phyloP scores from a whole-genome alignment of 345 rosid genomes.

The Euphorbia pulcherrima region DNA sequence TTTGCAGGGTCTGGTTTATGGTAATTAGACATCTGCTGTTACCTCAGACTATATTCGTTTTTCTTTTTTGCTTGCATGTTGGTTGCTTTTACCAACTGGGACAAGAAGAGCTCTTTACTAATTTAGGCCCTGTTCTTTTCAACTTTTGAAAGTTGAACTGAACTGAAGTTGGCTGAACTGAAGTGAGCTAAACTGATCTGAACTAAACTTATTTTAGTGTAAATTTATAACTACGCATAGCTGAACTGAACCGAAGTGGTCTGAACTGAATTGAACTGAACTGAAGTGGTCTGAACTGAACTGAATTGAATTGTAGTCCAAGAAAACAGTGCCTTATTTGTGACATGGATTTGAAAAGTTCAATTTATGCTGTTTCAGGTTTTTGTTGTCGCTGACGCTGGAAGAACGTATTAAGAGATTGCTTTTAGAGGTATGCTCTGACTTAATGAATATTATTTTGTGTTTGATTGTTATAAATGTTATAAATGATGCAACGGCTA shows the following conservation, averaged over 20 bases:
- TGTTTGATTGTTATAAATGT: too few species aligned
- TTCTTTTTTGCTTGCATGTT: background rate
- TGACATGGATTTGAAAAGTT: background rate
- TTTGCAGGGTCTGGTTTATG: background rate
- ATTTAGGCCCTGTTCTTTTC: too few species aligned
- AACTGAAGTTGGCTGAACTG: too few species aligned
- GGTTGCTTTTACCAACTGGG: background rate
- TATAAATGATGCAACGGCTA: background rate
- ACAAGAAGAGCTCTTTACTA: background rate
- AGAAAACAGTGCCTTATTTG: too few species aligned
- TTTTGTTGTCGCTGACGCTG: constrained; percentile 50
- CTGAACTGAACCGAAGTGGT: too few species aligned
- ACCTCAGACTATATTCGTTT: background rate
- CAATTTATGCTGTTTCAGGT: constrained; percentile 45
- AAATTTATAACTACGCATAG: too few species aligned
- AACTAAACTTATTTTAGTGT: too few species aligned
- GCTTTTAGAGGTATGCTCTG: constrained; percentile 63
- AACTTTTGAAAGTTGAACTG: too few species aligned
- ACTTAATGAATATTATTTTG: background rate
- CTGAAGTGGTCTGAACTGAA: too few species aligned
- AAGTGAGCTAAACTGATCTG: too few species aligned
- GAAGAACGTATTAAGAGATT: constrained; percentile 67
- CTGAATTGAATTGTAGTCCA: too few species aligned
- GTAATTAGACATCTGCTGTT: background rate
- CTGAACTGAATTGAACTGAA: too few species aligned